Evolutionary conservation across 108 stramenopile species (phyloP), one percentile per base, ranked within the genome.

Genomic region (Craspedostauros australis): DNA sequence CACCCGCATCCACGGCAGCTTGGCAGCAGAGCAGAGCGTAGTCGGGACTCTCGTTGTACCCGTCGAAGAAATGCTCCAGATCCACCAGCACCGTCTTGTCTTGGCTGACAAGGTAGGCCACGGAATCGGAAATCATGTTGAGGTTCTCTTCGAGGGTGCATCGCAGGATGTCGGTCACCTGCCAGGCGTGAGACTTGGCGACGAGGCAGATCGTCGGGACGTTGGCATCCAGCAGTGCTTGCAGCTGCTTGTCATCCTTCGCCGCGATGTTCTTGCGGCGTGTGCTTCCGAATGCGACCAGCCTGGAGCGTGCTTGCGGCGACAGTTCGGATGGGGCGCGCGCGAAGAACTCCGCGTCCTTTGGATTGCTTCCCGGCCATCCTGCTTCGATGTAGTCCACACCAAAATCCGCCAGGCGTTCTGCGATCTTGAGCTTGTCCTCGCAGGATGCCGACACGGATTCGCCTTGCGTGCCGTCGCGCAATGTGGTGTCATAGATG

Each of bases 381-480:
- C 95, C 95, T 3, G 91, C 91, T 67, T 96, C 93, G 46, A 96
- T 87, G 66, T 69, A 93, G 53, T 94, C 92, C 18, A 92, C 73
- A 34, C 78, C 76, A 44, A 93, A 91, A 14, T 40, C 27, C 0
- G 79, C 68, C n/a, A 96, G 73, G 25, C 80, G 67, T 20, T 42
- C 36, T 26, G 83, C 55, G 54, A 96, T 94, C 64, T 90, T 90
- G 29, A 94, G 56, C 69, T 96, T 96, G 66, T 94, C 95, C 34
- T 85, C 79, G 40, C 89, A 92, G 0, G 87, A 84, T 1, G 86
- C 85, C 4, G 88, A 88, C 39, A 96, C 80, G 20, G 80, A 80
- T 66, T 94, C 93, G 55, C 88, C 88, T 62, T 96, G 95, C 5
- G 95, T 96, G 19, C 95, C 95, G 50, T 96, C 93, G 37, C 92